Conservation (phyloP, 331 rosid species). For the Pyrus hybrid region DNA sequence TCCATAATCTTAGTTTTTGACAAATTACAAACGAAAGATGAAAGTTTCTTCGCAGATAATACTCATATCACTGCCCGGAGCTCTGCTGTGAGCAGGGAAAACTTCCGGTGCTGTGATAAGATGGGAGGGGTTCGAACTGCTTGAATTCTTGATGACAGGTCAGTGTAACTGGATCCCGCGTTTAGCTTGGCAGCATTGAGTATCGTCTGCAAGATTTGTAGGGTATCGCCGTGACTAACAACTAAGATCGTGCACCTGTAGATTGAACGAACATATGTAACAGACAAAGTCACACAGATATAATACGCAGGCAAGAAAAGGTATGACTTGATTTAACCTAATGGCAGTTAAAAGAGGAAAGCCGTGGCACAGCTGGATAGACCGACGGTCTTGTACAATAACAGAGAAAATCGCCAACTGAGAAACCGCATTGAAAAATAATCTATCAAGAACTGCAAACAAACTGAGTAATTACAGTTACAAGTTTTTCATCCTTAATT, state of each 20-base stretch:
- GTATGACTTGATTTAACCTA: not conserved
- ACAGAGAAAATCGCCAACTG: not conserved
- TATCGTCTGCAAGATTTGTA: conserved; percentile 75
- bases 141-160: conserved; percentile 34
- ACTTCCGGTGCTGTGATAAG: conserved; percentile 66
- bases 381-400: not conserved
- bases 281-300: not conserved
- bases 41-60: not conserved
- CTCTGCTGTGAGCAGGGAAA: conserved; percentile 67
- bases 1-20: not conserved
- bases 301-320: not conserved
- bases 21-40: not conserved
- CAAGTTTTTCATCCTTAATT: not conserved
- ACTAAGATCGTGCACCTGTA: conserved; percentile 69
- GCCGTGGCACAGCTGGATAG: not conserved
- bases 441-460: not conserved
- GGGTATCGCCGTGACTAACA: conserved; percentile 84
- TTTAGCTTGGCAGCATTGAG: conserved; percentile 42
- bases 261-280: not conserved
- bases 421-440: too few species aligned
- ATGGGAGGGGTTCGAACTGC: conserved; percentile 41
- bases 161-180: conserved; percentile 17
- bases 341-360: not conserved
- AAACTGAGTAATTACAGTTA: not conserved
- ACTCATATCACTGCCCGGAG: conserved; percentile 43